Percentiles rank a stretch among this genome's conserved stretches.
Conservation (phyloP, 495 filamentous ascomycete genomes). For the Penicillium atrosanguineum region DNA sequence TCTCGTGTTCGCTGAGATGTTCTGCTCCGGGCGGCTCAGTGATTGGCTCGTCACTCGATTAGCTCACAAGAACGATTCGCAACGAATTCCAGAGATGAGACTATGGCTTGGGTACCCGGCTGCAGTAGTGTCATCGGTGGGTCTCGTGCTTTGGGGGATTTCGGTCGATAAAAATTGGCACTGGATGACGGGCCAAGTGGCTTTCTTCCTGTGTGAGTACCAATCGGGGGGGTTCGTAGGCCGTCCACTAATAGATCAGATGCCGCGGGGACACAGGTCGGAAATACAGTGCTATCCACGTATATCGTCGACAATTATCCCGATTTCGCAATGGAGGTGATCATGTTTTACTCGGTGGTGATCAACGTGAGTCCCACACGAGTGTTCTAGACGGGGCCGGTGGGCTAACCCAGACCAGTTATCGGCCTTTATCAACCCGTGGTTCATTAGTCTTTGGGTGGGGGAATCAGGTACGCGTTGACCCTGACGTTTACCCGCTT, state of each 20-base stretch:
- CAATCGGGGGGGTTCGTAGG: too few relatives aligned
- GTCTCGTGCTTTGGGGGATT: constrained; percentile 48
- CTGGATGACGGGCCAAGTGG: constrained; percentile 32
- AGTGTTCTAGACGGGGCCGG: neutral
- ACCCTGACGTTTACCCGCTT: neutral
- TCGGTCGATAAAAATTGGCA: constrained; percentile 46
- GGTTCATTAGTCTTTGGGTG: constrained; percentile 11
- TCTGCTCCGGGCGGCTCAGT: too few relatives aligned
- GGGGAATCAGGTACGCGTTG: constrained; percentile 1
- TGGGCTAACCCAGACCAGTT: neutral
- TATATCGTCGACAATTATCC: neutral
- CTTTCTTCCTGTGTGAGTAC: too few relatives aligned
- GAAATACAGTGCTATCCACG: neutral
- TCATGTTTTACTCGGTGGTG: constrained; percentile 52
- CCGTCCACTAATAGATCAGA: neutral
- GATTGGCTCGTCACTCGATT: constrained; percentile 13
- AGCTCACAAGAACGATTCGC: constrained; percentile 37
- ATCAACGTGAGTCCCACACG: constrained; percentile 36
- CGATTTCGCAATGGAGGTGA: constrained; percentile 21
- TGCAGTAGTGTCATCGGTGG: constrained; percentile 33
- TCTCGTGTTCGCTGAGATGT: too few relatives aligned
- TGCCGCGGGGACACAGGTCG: neutral
- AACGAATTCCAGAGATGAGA: constrained; percentile 47
- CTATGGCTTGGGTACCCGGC: constrained; percentile 52
- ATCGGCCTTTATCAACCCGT: constrained; percentile 10